These are phyloP conservation scores for Sphaerulina populicola DNA, from an alignment of 2,329 filamentous ascomycete species.

Conservation along the genomic window DNA sequence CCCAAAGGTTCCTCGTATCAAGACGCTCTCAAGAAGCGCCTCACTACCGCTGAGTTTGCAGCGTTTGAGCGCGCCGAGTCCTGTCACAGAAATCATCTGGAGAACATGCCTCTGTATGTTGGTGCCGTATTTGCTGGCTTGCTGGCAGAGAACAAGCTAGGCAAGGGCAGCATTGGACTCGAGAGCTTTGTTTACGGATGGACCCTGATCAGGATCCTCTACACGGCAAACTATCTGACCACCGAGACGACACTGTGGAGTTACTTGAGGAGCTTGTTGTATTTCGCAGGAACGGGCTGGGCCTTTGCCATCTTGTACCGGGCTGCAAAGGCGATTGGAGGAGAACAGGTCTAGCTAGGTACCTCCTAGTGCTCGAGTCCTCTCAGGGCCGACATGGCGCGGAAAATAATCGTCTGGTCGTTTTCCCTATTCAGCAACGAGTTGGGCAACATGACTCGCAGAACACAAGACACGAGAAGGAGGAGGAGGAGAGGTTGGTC, in stretches of 20 bases:
- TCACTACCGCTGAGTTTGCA: slow-evolving; percentile 34
- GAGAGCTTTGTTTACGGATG: slow-evolving; percentile 33
- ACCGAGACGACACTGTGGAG: slow-evolving; percentile 22
- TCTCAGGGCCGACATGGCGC: too few species aligned
- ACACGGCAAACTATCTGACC: slow-evolving; percentile 34
- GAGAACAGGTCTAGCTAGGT: slow-evolving; percentile 8
- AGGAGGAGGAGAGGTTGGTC: too few species aligned
- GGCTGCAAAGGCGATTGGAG: slow-evolving; percentile 27
- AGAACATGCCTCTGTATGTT: slow-evolving; percentile 42
- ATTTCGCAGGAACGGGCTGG: slow-evolving; percentile 26
- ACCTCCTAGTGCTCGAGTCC: background rate
- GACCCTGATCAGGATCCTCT: slow-evolving; percentile 33
- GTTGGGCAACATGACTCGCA: too few species aligned
- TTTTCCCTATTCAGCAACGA: too few species aligned
- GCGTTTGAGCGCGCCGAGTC: slow-evolving; percentile 40
- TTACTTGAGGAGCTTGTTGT: slow-evolving; percentile 29
- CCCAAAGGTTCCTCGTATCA: slow-evolving; percentile 34
- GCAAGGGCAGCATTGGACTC: slow-evolving; percentile 27
- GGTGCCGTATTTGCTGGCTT: slow-evolving; percentile 39
- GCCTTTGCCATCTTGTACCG: slow-evolving; percentile 28
- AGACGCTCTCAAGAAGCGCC: slow-evolving; percentile 33
- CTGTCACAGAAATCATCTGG: slow-evolving; percentile 41
- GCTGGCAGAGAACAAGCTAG: slow-evolving; percentile 32
- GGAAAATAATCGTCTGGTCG: too few species aligned
- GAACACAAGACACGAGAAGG: too few species aligned